Base-by-base conservation (phyloP, 2,329 filamentous ascomycete genomes). In the Aspergillus cejpii region DNA sequence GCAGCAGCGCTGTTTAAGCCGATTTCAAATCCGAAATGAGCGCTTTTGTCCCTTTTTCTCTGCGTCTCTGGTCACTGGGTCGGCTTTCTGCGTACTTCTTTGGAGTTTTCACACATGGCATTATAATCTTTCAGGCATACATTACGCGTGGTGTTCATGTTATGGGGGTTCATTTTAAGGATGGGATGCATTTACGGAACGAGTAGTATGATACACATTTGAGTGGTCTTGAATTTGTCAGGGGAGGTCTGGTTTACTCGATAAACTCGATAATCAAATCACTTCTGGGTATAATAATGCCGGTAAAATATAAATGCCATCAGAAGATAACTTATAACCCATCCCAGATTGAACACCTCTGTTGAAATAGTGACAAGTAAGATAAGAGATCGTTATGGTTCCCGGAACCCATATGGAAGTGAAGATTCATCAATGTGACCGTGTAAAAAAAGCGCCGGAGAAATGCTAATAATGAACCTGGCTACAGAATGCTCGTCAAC, bases 1-100 rank as follows among this genome's bases (percentile, higher is more conserved):
- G 85, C 84, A 0, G 73, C 73, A 21, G 78, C 78, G 6, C 63
- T 90, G 45, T 80, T 79, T 55, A 78, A 81, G 37, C 45, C 54
- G 21, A 41, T 41, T 15, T 41, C 48, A 6, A 49, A 42, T 11
- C 48, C 50, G 41, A 49, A 51, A 40, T 59, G 43, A 45, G 39
- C n/a, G 11, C 5, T 28, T 4, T 36, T 34, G 37, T 37, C n/a
- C 17, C 10, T 10, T 20, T 34, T 23, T 24, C 17, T 27, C n/a
- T 20, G 15, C 14, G 12, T 12, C 20, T 26, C 27, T 23, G 14
- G 15, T 8, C 23, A 17, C 21, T n/a, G 19, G 6, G 14, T 3
- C 1, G 15, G 4, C 15, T 34, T 2, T 5, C 31, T 15, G 15
- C 14, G 12, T 41, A 8, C n/a, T 29, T 14, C 7, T 33, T 34